phyloP scores from a whole-genome alignment of 1,284 basidiomycete genomes.

The Mycosarcoma mackinlayi region DNA sequence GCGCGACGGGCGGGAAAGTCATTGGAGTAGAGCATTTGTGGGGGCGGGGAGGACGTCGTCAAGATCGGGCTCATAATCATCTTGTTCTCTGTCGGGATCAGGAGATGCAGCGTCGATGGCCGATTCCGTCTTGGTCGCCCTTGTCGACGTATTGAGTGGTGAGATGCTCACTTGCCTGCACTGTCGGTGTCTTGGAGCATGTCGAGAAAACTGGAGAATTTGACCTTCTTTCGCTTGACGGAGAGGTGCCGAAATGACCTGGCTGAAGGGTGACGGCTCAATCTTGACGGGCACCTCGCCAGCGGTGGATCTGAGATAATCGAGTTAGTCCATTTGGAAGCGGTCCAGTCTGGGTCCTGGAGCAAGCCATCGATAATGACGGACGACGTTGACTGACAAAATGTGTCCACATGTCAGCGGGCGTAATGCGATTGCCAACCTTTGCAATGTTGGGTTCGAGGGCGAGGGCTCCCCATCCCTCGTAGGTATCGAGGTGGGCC shows the following conservation, averaged over 20 bases:
- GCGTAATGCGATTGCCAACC: constrained; percentile 30
- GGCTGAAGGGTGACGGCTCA: constrained; percentile 56
- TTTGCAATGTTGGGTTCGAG: constrained; percentile 21
- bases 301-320: constrained; percentile 47
- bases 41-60: constrained; percentile 63
- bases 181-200: constrained; percentile 42
- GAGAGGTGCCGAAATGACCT: constrained; percentile 64
- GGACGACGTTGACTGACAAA: constrained; percentile 56
- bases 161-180: constrained; percentile 60
- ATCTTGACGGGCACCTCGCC: constrained; percentile 61
- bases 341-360: constrained; percentile 54
- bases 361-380: constrained; percentile 59
- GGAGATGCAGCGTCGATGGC: constrained; percentile 35
- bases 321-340: constrained; percentile 57
- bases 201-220: constrained; percentile 53
- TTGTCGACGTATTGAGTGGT: constrained; percentile 65
- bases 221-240: constrained; percentile 42
- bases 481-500: constrained; percentile 27
- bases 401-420: constrained; percentile 54
- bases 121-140: constrained; percentile 29
- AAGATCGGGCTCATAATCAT: constrained; percentile 43
- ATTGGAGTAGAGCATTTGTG: constrained; percentile 52
- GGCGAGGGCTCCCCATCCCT: constrained; percentile 29
- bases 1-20: constrained; percentile 63
- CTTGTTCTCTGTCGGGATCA: constrained; percentile 38